These are phyloP conservation scores for Rutstroemia sp. DNA, from an alignment of 2,329 filamentous ascomycete genomes.

Conservation along the genomic window DNA sequence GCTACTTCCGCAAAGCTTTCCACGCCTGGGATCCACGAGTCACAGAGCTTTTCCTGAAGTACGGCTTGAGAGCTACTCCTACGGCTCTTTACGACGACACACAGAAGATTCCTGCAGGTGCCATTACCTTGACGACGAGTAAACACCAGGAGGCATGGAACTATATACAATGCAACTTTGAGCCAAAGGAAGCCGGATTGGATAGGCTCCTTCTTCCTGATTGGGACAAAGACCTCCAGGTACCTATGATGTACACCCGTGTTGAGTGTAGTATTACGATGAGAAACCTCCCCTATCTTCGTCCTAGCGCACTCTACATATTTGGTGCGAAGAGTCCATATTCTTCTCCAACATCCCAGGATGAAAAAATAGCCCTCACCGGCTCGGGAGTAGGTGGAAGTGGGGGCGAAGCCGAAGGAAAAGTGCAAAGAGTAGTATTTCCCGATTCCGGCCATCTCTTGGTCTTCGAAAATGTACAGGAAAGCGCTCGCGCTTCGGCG, in stretches of 20 bases:
- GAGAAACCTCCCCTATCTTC: too few species aligned
- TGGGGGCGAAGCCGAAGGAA: conserved; percentile 52
- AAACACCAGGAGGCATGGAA: conserved; percentile 85
- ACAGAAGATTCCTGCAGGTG: neutral
- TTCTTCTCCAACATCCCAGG: conserved; percentile 35
- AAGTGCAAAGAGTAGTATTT: conserved; percentile 59
- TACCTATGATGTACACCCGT: too few species aligned
- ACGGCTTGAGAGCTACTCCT: conserved; percentile 70
- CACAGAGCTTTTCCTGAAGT: conserved; percentile 61
- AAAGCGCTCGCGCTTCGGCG: too few species aligned
- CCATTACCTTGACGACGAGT: conserved; percentile 66
- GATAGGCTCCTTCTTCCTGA: conserved; percentile 26
- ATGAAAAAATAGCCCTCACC: conserved; percentile 53
- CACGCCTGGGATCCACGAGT: conserved; percentile 55
- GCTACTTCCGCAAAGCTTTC: too few species aligned
- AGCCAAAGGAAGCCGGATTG: conserved; percentile 38
- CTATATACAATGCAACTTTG: conserved; percentile 55
- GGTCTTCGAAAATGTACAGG: neutral
- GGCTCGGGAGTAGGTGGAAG: conserved; percentile 61
- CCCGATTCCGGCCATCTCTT: conserved; percentile 68
- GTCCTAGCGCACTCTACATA: conserved; percentile 46
- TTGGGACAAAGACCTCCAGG: conserved; percentile 7
- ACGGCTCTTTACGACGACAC: conserved; percentile 44
- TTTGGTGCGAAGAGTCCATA: conserved; percentile 59
- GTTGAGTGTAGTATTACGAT: too few species aligned